phyloP scores from a whole-genome alignment of 2,329 filamentous ascomycete species.

The Gremmenia infestans region DNA sequence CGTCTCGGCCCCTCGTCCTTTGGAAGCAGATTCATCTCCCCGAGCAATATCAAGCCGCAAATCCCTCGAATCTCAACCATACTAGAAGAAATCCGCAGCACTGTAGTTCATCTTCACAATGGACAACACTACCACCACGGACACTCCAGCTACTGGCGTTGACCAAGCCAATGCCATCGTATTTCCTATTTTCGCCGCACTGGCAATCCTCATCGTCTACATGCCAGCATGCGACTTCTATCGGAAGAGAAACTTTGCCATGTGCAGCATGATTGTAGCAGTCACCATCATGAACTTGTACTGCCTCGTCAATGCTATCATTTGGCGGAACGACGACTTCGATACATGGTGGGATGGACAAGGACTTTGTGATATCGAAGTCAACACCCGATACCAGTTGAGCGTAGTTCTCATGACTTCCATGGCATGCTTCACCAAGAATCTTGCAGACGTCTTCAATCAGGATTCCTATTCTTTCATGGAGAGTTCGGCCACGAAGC shows the following conservation, averaged over 20 bases:
- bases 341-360: slow-evolving; percentile 50
- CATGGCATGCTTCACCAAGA: slow-evolving; percentile 53
- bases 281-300: slow-evolving; percentile 51
- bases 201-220: slow-evolving; percentile 48
- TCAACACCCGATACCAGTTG: slow-evolving; percentile 50
- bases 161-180: slow-evolving; percentile 31
- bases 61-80: neutral
- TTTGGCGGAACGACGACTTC: slow-evolving; percentile 58
- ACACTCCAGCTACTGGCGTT: neutral
- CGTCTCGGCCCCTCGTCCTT: slow-evolving; percentile 1
- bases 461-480: slow-evolving; percentile 49
- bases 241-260: slow-evolving; percentile 55
- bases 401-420: slow-evolving; percentile 48
- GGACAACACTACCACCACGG: neutral
- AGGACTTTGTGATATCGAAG: slow-evolving; percentile 60
- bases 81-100: neutral
- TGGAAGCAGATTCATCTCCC: neutral
- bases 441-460: slow-evolving; percentile 55
- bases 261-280: slow-evolving; percentile 52
- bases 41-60: neutral
- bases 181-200: slow-evolving; percentile 44
- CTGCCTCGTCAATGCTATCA: slow-evolving; percentile 55
- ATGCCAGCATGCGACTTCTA: slow-evolving; percentile 56
- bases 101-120: neutral
- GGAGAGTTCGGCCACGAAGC: slow-evolving; percentile 43